These are phyloP conservation scores for Adansonia digitata DNA, from an alignment of 345 rosid species.

Conservation along the genomic window DNA sequence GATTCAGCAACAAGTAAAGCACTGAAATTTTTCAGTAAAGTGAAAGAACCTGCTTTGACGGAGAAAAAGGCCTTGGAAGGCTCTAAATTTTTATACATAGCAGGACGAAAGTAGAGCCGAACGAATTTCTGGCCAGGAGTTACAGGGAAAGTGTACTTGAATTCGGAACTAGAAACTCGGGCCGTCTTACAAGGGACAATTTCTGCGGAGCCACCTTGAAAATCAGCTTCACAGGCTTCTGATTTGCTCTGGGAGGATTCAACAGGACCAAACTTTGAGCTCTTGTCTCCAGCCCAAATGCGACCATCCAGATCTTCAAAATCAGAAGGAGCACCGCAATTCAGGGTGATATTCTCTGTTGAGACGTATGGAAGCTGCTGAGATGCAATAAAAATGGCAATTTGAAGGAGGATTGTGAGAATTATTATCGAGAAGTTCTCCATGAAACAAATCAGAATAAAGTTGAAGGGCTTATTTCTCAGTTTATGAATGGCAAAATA, in stretches of 20 bases:
- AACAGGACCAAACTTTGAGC: background rate
- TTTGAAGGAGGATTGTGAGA: background rate
- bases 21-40: background rate
- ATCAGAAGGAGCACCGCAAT: too few species aligned
- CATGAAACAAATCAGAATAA: background rate
- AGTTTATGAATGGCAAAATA: background rate
- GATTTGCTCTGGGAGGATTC: background rate
- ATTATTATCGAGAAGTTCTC: background rate
- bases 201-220: background rate
- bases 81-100: background rate
- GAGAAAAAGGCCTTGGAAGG: background rate
- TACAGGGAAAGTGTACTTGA: background rate
- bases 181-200: background rate
- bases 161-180: background rate
- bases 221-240: background rate
- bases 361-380: background rate
- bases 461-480: too few species aligned
- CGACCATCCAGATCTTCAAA: background rate
- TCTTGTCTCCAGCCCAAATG: background rate
- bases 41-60: background rate
- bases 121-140: too few species aligned
- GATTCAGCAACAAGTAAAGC: background rate
- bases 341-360: background rate
- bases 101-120: background rate
- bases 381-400: background rate